phyloP scores from a whole-genome alignment of 1,139 yeast genomes.

The Arxiozyma bovina region DNA sequence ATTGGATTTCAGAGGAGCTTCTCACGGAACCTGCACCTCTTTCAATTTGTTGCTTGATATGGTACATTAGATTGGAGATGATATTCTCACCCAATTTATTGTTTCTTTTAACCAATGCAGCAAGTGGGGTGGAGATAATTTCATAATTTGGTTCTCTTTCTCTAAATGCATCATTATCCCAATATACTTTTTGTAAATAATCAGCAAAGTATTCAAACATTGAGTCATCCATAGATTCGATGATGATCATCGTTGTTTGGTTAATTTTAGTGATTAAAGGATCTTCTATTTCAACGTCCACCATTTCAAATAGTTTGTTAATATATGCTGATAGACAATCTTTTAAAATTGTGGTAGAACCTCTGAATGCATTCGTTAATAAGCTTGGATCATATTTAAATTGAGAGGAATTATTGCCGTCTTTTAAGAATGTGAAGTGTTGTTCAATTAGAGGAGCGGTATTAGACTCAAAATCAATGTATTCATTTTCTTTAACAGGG shows the following conservation, averaged over 20 bases:
- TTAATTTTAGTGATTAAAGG: conserved; percentile 39
- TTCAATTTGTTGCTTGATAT: conserved; percentile 57
- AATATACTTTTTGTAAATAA: conserved; percentile 47
- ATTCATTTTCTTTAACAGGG: conserved; percentile 33
- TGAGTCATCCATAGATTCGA: conserved; percentile 64
- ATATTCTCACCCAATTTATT: conserved; percentile 32
- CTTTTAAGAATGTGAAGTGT: conserved; percentile 48
- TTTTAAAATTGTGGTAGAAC: conserved; percentile 67
- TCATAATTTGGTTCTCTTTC: conserved; percentile 30
- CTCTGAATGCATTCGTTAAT: conserved; percentile 51
- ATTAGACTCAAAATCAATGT: conserved; percentile 49
- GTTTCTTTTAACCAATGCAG: conserved; percentile 57
- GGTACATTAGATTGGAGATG: conserved; percentile 20
- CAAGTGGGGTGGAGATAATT: conserved; percentile 51
- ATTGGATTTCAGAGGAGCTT: conserved; percentile 58
- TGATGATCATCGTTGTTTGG: conserved; percentile 55
- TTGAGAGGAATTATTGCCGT: conserved; percentile 19
- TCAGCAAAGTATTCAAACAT: conserved; percentile 37
- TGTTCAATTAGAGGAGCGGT: conserved; percentile 48
- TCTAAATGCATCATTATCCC: conserved; percentile 52
- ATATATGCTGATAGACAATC: conserved; percentile 51
- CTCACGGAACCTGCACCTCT: conserved; percentile 80
- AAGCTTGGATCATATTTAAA: conserved; percentile 36
- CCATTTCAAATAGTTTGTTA: conserved; percentile 51
- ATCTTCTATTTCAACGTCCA: conserved; percentile 69